Conservation (phyloP, 2,329 filamentous ascomycete species). For the Pseudocercospora pini-densiflorae region DNA sequence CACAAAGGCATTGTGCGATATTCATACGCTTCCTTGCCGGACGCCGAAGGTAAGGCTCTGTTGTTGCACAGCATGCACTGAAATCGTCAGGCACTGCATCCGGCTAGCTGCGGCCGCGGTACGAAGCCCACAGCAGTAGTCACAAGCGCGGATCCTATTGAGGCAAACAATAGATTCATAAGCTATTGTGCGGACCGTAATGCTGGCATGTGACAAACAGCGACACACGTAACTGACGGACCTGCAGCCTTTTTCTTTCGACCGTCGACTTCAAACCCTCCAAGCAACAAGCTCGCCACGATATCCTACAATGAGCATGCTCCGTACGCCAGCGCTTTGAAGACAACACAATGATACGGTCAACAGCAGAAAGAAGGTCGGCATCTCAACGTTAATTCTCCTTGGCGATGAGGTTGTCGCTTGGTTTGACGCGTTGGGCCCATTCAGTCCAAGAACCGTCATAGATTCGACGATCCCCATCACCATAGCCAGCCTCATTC, state of each 20-base stretch:
- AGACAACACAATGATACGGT: neutral
- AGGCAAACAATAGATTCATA: neutral
- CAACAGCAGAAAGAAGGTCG: neutral
- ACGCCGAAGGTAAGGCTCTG: neutral
- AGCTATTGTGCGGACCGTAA: neutral
- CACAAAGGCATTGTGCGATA: neutral
- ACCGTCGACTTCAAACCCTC: neutral
- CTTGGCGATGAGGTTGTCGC: conserved; percentile 43
- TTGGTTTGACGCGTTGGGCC: conserved; percentile 42
- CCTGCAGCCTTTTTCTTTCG: neutral
- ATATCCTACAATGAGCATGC: conserved; percentile 13
- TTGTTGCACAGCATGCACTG: neutral
- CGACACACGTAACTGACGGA: neutral
- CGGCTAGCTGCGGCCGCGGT: neutral
- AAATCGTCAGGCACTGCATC: neutral
- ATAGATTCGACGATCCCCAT: conserved; percentile 72
- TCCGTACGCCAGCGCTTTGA: conserved; percentile 14
- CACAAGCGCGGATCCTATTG: neutral
- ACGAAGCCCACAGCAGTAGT: neutral
- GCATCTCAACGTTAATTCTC: conserved; percentile 1
- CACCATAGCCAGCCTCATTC: conserved; percentile 74
- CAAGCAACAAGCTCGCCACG: neutral
- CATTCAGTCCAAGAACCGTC: conserved; percentile 89
- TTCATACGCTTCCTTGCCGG: neutral
- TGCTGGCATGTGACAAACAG: neutral